phyloP scores from a whole-genome alignment of 1,284 basidiomycete species.

The Pseudomicrostroma phylloplanum region DNA sequence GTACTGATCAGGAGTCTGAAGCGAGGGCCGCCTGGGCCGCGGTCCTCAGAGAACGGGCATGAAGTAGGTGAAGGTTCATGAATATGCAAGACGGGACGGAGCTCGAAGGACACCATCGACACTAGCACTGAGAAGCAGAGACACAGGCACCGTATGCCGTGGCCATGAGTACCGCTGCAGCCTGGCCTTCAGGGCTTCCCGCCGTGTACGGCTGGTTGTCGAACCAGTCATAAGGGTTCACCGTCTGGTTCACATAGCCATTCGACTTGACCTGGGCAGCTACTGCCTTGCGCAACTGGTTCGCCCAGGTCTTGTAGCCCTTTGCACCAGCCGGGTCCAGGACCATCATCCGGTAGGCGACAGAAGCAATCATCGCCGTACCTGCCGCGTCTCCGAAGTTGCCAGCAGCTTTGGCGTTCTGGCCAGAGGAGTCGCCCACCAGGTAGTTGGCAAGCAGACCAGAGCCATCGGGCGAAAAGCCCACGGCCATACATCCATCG shows the following conservation, averaged over 20 bases:
- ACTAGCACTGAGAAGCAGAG: not conserved
- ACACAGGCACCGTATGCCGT: not conserved
- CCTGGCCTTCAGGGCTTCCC: constrained; percentile 33
- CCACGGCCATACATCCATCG: constrained; percentile 51
- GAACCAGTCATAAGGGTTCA: constrained; percentile 37
- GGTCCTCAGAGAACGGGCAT: no score
- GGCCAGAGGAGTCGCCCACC: constrained; percentile 6
- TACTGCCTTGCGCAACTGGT: constrained; percentile 32
- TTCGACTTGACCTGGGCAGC: constrained; percentile 21
- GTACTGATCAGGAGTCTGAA: no score
- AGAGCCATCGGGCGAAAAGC: constrained; percentile 59
- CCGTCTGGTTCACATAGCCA: constrained; percentile 27
- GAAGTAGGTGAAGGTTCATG: no score
- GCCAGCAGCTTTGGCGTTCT: constrained; percentile 15
- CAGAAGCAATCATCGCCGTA: constrained; percentile 35
- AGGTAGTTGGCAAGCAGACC: constrained; percentile 43
- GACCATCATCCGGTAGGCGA: constrained; percentile 41
- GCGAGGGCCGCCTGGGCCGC: no score
- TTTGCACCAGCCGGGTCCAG: constrained; percentile 23
- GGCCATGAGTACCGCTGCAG: not conserved
- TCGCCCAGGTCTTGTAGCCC: constrained; percentile 21
- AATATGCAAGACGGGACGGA: no score
- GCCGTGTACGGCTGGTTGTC: constrained; percentile 20
- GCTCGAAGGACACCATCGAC: no score
- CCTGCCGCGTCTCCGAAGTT: constrained; percentile 38